Percentiles rank a stretch among this genome's conserved stretches.
phyloP scores from a whole-genome alignment of 108 stramenopile species.

The Skeletonema menzelii region DNA sequence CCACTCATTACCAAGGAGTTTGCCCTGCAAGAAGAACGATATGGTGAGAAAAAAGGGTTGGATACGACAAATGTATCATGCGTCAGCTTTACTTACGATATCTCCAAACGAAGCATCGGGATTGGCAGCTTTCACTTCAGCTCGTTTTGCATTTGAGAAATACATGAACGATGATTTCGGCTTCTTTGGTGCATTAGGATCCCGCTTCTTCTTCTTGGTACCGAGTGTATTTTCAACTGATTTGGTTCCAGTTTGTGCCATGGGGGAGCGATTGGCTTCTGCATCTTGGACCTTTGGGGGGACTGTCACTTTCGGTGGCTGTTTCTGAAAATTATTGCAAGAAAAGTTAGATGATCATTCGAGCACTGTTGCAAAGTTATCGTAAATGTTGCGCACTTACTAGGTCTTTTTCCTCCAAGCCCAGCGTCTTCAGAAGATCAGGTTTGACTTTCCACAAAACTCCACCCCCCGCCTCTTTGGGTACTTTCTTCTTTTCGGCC shows the following conservation, averaged over 20 bases:
- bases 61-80: neutral
- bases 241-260: constrained; percentile 20
- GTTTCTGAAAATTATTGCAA: constrained; percentile 8
- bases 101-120: constrained; percentile 21
- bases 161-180: constrained; percentile 17
- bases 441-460: constrained; percentile 83
- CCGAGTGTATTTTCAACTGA: neutral
- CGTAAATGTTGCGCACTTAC: constrained; percentile 15
- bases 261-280: constrained; percentile 33
- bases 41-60: neutral
- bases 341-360: neutral
- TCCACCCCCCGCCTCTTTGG: constrained; percentile 40
- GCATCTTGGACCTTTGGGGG: neutral
- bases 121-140: constrained; percentile 31
- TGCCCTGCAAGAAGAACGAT: constrained; percentile 10
- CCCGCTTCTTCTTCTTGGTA: constrained; percentile 36
- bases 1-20: constrained; percentile 53
- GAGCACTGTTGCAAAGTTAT: neutral
- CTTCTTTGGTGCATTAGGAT: constrained; percentile 48
- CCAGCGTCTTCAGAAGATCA: constrained; percentile 56
- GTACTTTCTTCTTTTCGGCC: constrained; percentile 66
- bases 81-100: constrained; percentile 40
- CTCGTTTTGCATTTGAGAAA: constrained; percentile 37
- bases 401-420: constrained; percentile 44
- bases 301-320: constrained; percentile 6